Evolutionary conservation across 1,139 yeast species (phyloP), one percentile per base, ranked within the genome.

Genomic region (Diutina scorzettiae): DNA sequence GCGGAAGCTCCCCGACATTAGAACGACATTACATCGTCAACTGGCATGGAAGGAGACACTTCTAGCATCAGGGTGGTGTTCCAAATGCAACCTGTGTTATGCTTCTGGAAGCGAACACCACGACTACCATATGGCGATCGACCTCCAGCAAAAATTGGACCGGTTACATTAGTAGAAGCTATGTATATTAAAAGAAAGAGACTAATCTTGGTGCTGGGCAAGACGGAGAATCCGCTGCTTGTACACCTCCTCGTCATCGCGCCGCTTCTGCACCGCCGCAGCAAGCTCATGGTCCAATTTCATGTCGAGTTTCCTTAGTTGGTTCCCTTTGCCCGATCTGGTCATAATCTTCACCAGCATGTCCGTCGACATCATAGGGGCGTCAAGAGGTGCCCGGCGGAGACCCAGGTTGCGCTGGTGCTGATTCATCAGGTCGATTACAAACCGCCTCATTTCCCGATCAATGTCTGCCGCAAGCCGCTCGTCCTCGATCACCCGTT

Each of bases 331-430:
- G 3, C 81, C 82, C 27, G 55, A 54, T 46, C 57, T 75, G 1
- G 79, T 68, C 43, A 81, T 58, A 44, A 80, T 64, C 6, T 73
- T 71, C 51, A 80, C 79, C 8, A 73, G 61, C 7, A 70, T 17
- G 6, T 30, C 42, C 16, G 5, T 53, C 17, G 19, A 29, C 16
- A 17, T 23, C 2, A 46, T 29, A 11, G 45, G 51, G 7, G 52
- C 44, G 12, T 57, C 60, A 16, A 52, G 33, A 1, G 64, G 60
- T 28, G 59, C 51, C 18, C 50, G 50, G 37, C 58, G 47, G 41
- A 52, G 54, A 8, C 44, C 45, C 12, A 47, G 49, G 9, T 27
- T 27, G 42, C 29, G 11, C 42, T 21, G 12, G 37, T 17, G 7
- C 24, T 39, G 6, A 40, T 42, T 29, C 55, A 64, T 28, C 63